Percentiles rank a stretch among this genome's conserved stretches.
These are phyloP conservation scores for Aspergillus viridinutans DNA, from an alignment of 2,329 filamentous ascomycete genomes.

Conservation along the genomic window DNA sequence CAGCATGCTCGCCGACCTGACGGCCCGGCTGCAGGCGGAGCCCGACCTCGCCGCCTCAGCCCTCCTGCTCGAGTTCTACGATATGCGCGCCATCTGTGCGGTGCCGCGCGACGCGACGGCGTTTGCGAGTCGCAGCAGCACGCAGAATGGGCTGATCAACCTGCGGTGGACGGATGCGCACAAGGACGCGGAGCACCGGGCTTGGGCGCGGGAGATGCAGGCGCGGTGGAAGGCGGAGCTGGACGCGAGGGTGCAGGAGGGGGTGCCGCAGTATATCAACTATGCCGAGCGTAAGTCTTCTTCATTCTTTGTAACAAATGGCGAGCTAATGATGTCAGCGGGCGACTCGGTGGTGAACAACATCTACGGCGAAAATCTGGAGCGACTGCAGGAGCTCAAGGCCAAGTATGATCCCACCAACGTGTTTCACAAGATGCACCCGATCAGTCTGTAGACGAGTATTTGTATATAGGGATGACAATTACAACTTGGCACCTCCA, in stretches of 20 bases:
- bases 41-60: slow-evolving; percentile 26
- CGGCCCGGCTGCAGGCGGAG: slow-evolving; percentile 22
- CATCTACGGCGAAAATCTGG: slow-evolving; percentile 45
- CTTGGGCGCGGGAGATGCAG: slow-evolving; percentile 37
- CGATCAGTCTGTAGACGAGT: slow-evolving; percentile 15
- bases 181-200: slow-evolving; percentile 36
- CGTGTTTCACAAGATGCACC: slow-evolving; percentile 45
- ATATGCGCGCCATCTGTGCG: slow-evolving; percentile 38
- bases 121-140: slow-evolving; percentile 44
- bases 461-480: background rate
- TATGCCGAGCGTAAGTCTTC: slow-evolving; percentile 30
- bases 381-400: slow-evolving; percentile 41
- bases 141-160: slow-evolving; percentile 42
- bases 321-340: slow-evolving; percentile 18
- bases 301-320: background rate
- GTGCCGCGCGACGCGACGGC: slow-evolving; percentile 38
- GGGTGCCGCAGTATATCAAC: slow-evolving; percentile 34
- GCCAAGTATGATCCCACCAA: slow-evolving; percentile 45
- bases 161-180: slow-evolving; percentile 40
- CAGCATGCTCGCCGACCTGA: slow-evolving; percentile 29
- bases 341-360: slow-evolving; percentile 31
- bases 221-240: slow-evolving; percentile 22
- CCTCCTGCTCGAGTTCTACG: slow-evolving; percentile 42
- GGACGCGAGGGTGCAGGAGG: slow-evolving; percentile 11
- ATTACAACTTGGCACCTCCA: background rate